Evolutionary conservation across 2,329 filamentous ascomycete genomes (phyloP).

Genomic region (Chalaropsis thielavioides): DNA sequence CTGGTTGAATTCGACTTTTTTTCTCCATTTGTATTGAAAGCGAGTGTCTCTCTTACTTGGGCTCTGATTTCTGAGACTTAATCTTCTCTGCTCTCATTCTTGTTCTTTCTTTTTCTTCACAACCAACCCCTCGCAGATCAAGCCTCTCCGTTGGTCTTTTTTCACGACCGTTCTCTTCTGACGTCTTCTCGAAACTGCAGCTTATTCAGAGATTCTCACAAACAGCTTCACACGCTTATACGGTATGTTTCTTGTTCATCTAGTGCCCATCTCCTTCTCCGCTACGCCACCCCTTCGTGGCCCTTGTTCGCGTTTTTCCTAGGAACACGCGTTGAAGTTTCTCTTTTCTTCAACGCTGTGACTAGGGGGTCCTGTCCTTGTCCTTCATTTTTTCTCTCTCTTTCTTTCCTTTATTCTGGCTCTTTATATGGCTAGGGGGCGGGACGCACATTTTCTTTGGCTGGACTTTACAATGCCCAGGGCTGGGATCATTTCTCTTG

Average conservation of each 20-base stretch:
- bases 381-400: not conserved
- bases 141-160: not conserved
- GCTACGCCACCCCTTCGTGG: not conserved
- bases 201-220: not conserved
- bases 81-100: not conserved
- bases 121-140: not conserved
- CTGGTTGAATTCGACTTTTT: too few relatives aligned
- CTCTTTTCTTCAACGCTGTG: slow-evolving; percentile 10
- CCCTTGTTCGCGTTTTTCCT: slow-evolving; percentile 8
- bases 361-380: slow-evolving; percentile 1
- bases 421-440: not conserved
- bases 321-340: slow-evolving; percentile 7
- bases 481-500: slow-evolving; percentile 6
- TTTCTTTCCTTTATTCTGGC: not conserved
- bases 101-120: slow-evolving; percentile 6
- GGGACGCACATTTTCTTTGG: not conserved
- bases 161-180: not conserved
- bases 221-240: not conserved
- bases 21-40: not conserved
- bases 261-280: not conserved
- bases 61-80: not conserved
- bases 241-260: not conserved
- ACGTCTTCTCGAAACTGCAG: not conserved
- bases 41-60: not conserved
- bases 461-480: not conserved